A percentile compares a stretch with the other conserved stretches of the same genome.
phyloP scores from a whole-genome alignment of 148 eudicot species.

The Cornus florida region DNA sequence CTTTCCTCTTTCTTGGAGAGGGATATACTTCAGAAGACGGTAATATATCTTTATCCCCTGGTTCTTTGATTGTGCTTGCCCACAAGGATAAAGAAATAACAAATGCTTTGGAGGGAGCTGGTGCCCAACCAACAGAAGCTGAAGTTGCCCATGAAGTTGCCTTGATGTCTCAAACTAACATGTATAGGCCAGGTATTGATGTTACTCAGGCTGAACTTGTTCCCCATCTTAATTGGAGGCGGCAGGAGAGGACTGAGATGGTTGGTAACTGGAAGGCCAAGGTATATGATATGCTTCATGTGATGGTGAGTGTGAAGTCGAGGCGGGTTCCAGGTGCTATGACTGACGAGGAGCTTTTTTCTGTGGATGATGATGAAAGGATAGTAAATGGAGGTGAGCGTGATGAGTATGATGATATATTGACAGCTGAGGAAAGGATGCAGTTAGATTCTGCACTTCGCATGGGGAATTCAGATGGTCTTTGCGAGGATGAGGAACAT shows the following conservation, averaged over 20 bases:
- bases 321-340: conserved; percentile 94
- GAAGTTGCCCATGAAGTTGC: conserved; percentile 93
- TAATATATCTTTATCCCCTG: conserved; percentile 59
- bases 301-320: conserved; percentile 89
- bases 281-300: conserved; percentile 91
- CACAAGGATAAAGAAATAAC: conserved; percentile 86
- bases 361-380: conserved; percentile 63
- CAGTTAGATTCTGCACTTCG: conserved; percentile 87
- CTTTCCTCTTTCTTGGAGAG: conserved; percentile 91
- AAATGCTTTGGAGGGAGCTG: conserved; percentile 90
- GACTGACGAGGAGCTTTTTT: conserved; percentile 94
- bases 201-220: conserved; percentile 94
- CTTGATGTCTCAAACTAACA: conserved; percentile 86
- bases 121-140: conserved; percentile 77
- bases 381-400: conserved; percentile 58
- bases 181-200: conserved; percentile 96
- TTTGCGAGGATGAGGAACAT: conserved; percentile 56
- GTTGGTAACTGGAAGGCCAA: conserved; percentile 92
- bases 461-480: conserved; percentile 60
- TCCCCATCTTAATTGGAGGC: conserved; percentile 87
- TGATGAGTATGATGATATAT: conserved; percentile 71
- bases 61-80: conserved; percentile 77
- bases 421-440: conserved; percentile 78
- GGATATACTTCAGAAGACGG: conserved; percentile 71
- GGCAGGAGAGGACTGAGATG: conserved; percentile 86